phyloP scores from a whole-genome alignment of 2,329 filamentous ascomycete genomes.

The Clonostachys chloroleuca region DNA sequence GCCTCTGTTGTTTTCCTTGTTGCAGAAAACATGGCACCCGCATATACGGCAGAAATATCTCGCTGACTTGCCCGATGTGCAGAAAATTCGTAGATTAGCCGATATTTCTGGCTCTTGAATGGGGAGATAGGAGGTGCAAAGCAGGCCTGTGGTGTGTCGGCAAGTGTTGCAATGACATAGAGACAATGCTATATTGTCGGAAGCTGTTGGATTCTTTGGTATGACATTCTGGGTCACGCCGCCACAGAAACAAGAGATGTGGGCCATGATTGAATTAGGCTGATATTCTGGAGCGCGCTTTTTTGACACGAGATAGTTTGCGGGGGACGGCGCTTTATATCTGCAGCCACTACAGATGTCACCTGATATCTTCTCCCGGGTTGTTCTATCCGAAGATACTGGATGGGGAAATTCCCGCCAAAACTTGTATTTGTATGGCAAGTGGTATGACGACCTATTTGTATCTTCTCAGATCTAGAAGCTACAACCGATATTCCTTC shows the following conservation, averaged over 20 bases:
- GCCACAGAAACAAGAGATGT: conserved; percentile 16
- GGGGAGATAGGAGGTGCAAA: conserved; percentile 30
- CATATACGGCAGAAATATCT: conserved; percentile 2
- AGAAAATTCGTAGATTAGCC: conserved; percentile 6
- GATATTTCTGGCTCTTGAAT: conserved; percentile 10
- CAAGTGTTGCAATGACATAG: conserved; percentile 25
- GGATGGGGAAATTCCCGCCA: no score
- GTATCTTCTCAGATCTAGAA: no score
- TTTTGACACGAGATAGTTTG: no score
- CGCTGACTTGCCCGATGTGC: not conserved
- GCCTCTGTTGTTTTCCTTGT: not conserved
- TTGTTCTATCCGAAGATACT: no score
- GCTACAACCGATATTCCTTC: no score
- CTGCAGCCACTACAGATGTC: no score
- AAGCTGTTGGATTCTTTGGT: not conserved
- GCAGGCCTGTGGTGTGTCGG: conserved; percentile 23
- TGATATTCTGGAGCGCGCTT: no score
- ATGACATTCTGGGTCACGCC: conserved; percentile 12
- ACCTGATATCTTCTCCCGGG: no score
- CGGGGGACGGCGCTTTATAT: no score
- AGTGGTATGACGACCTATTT: no score
- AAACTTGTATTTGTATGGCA: no score
- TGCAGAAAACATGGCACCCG: not conserved
- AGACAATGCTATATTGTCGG: not conserved
- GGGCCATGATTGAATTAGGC: no score